phyloP scores from a whole-genome alignment of 108 stramenopile genomes.

The Tribonema minus region DNA sequence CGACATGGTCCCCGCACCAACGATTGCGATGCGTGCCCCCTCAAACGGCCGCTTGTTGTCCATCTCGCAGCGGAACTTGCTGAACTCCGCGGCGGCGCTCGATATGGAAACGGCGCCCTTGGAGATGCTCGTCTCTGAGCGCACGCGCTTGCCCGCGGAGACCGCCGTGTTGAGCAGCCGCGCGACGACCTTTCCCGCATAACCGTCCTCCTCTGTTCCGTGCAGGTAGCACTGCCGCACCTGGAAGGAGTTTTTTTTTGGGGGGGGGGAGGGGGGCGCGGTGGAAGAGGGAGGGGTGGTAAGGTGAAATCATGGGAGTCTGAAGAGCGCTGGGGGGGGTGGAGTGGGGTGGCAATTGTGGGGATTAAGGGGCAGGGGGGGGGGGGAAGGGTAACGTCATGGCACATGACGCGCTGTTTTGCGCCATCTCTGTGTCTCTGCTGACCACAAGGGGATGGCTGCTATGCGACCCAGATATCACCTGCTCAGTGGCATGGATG shows the following conservation, averaged over 20 bases:
- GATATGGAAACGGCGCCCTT: conserved; percentile 83
- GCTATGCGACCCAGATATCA: too few species aligned
- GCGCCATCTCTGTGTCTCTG: too few species aligned
- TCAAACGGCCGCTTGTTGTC: conserved; percentile 82
- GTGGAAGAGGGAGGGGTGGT: too few species aligned
- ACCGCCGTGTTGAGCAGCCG: conserved; percentile 88
- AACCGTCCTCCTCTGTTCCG: conserved; percentile 88
- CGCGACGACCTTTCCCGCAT: conserved; percentile 89
- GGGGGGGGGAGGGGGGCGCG: too few species aligned
- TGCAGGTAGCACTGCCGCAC: conserved; percentile 90
- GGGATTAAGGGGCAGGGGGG: too few species aligned
- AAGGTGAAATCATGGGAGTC: too few species aligned
- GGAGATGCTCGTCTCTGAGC: conserved; percentile 93
- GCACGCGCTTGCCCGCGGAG: conserved; percentile 91
- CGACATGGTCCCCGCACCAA: conserved; percentile 98
- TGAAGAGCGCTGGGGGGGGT: too few species aligned
- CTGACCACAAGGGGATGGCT: too few species aligned
- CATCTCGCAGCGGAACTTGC: conserved; percentile 51
- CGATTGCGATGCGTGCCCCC: conserved; percentile 80
- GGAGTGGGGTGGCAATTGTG: too few species aligned
- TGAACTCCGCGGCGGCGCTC: conserved; percentile 91
- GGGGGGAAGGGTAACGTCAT: too few species aligned
- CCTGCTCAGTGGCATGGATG: too few species aligned
- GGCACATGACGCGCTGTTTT: too few species aligned
- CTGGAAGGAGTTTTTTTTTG: conserved; percentile 92